Base-by-base conservation (phyloP, 805 yeast genomes). In the Ogataea sp. region DNA sequence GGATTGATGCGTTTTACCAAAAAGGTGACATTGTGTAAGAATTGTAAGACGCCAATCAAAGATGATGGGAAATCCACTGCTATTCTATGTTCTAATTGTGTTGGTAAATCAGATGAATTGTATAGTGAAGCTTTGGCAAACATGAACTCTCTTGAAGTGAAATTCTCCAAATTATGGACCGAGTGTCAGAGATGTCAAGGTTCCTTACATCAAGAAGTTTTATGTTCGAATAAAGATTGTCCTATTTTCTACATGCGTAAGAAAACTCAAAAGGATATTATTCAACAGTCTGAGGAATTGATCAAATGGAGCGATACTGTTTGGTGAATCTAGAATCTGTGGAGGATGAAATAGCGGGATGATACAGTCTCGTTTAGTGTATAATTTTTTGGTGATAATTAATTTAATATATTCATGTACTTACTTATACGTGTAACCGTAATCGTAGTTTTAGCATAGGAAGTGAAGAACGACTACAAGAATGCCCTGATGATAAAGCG, bases 111-210 rank as follows among this genome's bases (percentile, higher is more conserved):
- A 0, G 88, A 93, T 2, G 83, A 77, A 49, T 59, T 89, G 20
- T 93, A 87, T 53, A 78, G 87, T n/a, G 76, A 79, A 42, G 88
- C 93, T 10, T 62, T 93, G 35, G 81, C 84, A 3, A 80, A 77
- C 43, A 79, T 89, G 70, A 83, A 87, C 55, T 78, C 76, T 32
- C 62, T 90, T 43, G 96, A 93, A 56, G 73, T 77, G 43, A 80
- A 82, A 49, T 93, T 87, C 52, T 80, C 95, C 3, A 69, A 94
- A 47, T 64, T 93, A 45, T 93, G 99, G 99, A 90, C 97, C 0
- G 95, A 93, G 56, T 94, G 99, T 58, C 99, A 93, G 64, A 68
- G 97, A 43, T 93, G 98, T 60, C 97, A 94, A 51, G 97, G 97
- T 0, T 84, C 93, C 20, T 65, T 94, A 39, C 97, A 93, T 52